Evolutionary conservation across 768 basidiomycete species (phyloP), one percentile per base, ranked within the genome.

Genomic region (Trametes cingulata): DNA sequence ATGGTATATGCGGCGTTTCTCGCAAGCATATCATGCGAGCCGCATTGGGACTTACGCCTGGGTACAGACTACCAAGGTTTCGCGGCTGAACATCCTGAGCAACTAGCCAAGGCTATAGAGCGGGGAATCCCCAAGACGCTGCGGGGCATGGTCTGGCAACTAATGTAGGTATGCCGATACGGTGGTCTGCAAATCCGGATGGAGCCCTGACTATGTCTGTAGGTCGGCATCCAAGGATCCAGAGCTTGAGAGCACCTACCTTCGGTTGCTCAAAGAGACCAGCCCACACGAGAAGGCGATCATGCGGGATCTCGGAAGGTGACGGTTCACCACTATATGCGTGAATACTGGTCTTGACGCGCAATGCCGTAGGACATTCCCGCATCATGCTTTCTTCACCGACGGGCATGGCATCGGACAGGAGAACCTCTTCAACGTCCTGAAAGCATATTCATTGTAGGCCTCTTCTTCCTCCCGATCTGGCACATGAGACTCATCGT

Each of bases 221-320:
- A 94, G 91, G 90, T 90, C 93, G 39, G 94, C 95, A 13, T 95
- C 95, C 0, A 99, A 99, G 75, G 94, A 97, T 65, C 78, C 80
- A 0, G 87, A 88, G 62, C 80, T 98, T 14, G 97, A 98, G 73
- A 80, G 78, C 45, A 82, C 85, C 22, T 99, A 99, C 75, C 76
- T 95, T 50, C 78, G 80, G 29, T 78, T 97, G 7, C 71, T 98
- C 48, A 96, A 93, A 70, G 89, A 91, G 68, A 76, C 81, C 0
- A 97, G 94, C 68, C 73, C 85, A 17, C 95, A 98, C 65, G 97
- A 98, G 72, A 98, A 98, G 72, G 86, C 95, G 12, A 99, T 99
- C 50, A 85, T 83, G 40, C 84, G 96, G 60, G 97, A 99, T 75
- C 82, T 99, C 33, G 93, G 92, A 67, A 82, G 95, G 85, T 90